Conservation (phyloP, 1,284 basidiomycete genomes). For the Dichomitus squalens region DNA sequence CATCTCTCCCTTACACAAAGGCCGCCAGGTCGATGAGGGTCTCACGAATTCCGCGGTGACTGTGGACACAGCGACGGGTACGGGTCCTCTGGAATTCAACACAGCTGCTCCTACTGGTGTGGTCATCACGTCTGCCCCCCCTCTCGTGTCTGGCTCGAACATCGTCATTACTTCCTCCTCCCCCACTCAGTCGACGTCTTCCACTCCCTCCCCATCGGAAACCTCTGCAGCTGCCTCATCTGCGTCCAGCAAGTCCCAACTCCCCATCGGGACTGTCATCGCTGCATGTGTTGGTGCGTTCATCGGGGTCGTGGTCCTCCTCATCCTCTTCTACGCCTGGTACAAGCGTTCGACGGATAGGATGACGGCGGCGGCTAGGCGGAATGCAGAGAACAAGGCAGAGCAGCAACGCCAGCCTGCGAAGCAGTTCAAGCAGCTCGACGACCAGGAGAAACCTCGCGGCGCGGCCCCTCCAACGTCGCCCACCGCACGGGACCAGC, state of each 20-base stretch:
- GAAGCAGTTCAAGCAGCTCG: conserved; percentile 22
- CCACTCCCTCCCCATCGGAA: conserved; percentile 13
- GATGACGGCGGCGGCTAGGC: conserved; percentile 17
- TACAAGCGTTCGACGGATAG: conserved; percentile 28
- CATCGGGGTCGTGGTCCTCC: conserved; percentile 29
- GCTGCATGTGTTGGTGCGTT: conserved; percentile 38
- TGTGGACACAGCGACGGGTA: background rate
- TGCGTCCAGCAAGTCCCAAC: conserved; percentile 16
- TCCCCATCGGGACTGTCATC: conserved; percentile 36
- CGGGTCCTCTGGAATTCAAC: conserved; percentile 19
- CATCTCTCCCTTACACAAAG: conserved; percentile 20
- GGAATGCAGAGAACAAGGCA: conserved; percentile 24
- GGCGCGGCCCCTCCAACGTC: conserved; percentile 21
- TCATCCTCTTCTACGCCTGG: conserved; percentile 32
- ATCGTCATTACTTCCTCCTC: conserved; percentile 17
- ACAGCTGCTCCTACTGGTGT: conserved; percentile 11
- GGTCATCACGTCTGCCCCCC: conserved; percentile 1
- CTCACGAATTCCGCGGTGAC: conserved; percentile 6
- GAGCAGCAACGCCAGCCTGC: conserved; percentile 23
- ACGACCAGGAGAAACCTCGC: conserved; percentile 25
- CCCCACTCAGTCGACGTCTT: conserved; percentile 4
- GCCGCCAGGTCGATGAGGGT: conserved; percentile 17
- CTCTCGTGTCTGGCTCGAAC: conserved; percentile 13
- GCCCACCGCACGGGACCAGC: conserved; percentile 18
- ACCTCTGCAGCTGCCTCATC: conserved; percentile 9